Evolutionary conservation across 768 basidiomycete species (phyloP), one percentile per base, ranked within the genome.

Genomic region (Collybiopsis luxurians): DNA sequence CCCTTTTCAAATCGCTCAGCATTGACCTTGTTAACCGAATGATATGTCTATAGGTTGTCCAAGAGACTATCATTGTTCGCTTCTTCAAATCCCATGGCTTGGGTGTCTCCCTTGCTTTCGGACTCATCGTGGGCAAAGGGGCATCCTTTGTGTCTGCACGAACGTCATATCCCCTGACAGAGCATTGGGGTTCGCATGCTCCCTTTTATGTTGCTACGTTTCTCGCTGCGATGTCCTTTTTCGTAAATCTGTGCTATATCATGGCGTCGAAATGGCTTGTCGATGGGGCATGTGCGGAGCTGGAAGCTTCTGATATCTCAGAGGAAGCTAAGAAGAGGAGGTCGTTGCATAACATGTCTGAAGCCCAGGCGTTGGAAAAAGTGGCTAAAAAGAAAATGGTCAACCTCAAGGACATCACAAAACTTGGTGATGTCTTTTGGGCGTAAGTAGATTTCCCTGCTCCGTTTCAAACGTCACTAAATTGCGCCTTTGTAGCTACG

Each of bases 61-160:
- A 89, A 72, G 91, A 93, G 68, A 87, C 87, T 5, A 91, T 92
- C 60, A 89, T 93, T 51, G 87, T 91, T 42, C 86, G 87, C 24
- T 89, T 89, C 72, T 92, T 91, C 75, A 82, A 80, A 60, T 80
- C 84, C 0, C 87, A 85, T 66, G 88, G 88, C 1, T 75, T 92
- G 1, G 91, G 88, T 1, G 74, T 86, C 7, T 87, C 88, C 1
- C 82, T 94, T 73, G 90, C 90, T 0, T 76, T 92, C n/a, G 92
- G 91, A 21, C 84, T 94, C 15, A 79, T 94, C 23, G 87, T 83
- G 3, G 92, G 92, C 34, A 94, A 92, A 68, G 83, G 79, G 10
- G 81, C 89, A 0, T 88, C 88, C 4, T 94, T 92, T 66, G 59
- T 90, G 31, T 82, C 90, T 23, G 89, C 89, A 3, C 78, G 86